A percentile compares a stretch with the other conserved stretches of the same genome.
These are phyloP conservation scores for Alternaria sp. DNA, from an alignment of 2,329 filamentous ascomycete genomes.

Conservation along the genomic window DNA sequence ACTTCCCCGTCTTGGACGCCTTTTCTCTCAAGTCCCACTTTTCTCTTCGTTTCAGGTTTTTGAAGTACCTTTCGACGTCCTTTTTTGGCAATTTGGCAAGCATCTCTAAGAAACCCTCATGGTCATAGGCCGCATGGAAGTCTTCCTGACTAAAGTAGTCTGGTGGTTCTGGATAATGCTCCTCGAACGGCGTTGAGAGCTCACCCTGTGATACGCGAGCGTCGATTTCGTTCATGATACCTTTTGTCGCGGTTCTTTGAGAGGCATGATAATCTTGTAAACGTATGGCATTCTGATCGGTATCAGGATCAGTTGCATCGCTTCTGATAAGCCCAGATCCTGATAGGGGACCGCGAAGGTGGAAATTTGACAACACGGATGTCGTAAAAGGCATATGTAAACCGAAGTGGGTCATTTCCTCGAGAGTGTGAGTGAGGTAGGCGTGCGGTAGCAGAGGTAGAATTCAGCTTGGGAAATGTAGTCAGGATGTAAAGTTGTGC, in stretches of 20 bases:
- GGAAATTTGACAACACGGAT: neutral
- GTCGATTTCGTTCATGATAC: neutral
- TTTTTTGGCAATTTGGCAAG: neutral
- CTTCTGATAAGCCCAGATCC: neutral
- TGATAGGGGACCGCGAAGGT: neutral
- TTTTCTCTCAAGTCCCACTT: no score
- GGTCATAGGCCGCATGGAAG: neutral
- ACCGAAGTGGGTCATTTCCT: neutral
- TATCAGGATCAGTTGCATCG: neutral
- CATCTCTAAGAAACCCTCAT: neutral
- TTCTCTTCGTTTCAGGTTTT: neutral
- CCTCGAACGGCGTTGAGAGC: neutral
- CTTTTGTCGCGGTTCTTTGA: neutral
- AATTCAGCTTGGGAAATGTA: neutral
- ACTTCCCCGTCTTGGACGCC: neutral
- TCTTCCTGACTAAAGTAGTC: neutral
- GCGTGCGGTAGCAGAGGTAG: neutral
- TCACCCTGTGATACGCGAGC: neutral
- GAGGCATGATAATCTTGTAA: neutral
- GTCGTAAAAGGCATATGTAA: neutral
- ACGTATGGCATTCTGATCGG: neutral
- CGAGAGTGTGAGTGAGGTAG: neutral
- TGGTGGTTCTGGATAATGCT: neutral
- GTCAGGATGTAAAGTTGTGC: neutral
- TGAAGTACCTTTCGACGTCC: neutral